phyloP scores from a whole-genome alignment of 345 rosid genomes.

The Melaleuca quinquenervia region DNA sequence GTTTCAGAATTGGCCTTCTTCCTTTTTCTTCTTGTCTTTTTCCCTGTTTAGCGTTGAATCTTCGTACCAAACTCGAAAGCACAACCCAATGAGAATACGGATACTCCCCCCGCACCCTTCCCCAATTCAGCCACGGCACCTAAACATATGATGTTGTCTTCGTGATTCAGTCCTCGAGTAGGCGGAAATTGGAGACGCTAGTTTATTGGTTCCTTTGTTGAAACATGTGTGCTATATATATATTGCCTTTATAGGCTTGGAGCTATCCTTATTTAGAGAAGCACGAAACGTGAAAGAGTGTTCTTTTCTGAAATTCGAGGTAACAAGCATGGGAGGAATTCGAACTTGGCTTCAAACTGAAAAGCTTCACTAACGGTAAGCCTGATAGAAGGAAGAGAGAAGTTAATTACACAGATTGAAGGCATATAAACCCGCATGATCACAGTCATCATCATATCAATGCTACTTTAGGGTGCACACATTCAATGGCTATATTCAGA shows the following conservation, averaged over 20 bases:
- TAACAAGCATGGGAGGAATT: background rate
- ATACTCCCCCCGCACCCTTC: background rate
- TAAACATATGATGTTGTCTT: background rate
- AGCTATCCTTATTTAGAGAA: background rate
- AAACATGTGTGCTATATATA: background rate
- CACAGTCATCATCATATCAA: background rate
- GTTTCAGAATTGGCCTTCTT: background rate
- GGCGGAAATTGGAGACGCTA: background rate
- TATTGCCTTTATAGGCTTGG: background rate
- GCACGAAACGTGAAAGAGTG: background rate
- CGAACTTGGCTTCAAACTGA: background rate
- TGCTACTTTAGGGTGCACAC: background rate
- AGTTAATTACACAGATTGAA: background rate
- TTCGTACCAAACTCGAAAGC: slow-evolving; percentile 6
- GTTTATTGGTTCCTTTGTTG: background rate
- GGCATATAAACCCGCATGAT: background rate
- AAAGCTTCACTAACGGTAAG: background rate
- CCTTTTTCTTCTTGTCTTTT: background rate
- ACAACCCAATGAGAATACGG: background rate
- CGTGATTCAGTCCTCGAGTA: background rate
- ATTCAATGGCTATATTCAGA: background rate
- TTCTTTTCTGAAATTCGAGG: background rate
- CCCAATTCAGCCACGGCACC: background rate
- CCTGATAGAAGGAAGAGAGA: background rate
- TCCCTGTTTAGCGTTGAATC: slow-evolving; percentile 44